Evolutionary conservation across 306 rosid species (phyloP), one percentile per base, ranked within the genome.

Genomic region (Spatholobus suberectus): DNA sequence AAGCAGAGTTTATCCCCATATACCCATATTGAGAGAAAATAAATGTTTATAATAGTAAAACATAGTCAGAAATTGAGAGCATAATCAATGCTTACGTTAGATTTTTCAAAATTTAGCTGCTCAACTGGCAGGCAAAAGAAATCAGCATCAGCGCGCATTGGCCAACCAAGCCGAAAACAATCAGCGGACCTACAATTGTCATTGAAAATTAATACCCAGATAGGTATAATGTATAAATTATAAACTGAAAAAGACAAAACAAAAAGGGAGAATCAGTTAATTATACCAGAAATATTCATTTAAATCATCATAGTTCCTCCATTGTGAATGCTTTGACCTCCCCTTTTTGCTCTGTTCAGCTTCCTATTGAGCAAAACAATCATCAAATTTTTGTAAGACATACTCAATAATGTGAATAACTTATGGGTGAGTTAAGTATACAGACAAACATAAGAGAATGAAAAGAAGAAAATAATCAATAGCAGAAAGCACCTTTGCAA

Each of bases 151-250:
- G 96, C 97, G 70, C 97, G 98, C 99, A 96, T 96, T 6, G 99
- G 99, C 99, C 99, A 96, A 68, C 99, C 98, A 82, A 93, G 86
- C 75, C 96, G 96, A 82, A 93, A 96, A 82, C 99, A 96, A 90
- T 93, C 94, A 82, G 81, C 97, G 8, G 99, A 96, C 99, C 99
- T 96, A 47, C 71, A 89, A 51, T 87, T 76, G 70, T 17, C 57
- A 82, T 72, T 80, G 23, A 66, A 70, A 79, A 47, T 77, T 38
- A 81, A 77, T 74, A 74, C 46, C 40, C 26, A 71, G 20, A 78
- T 76, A 47, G n/a, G 46, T 54, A 77, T n/a, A n/a, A n/a, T n/a
- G n/a, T n/a, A n/a, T 23, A 20, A 38, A 49, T 34, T 52, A 74
- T 73, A 55, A 78, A 72, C 34, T 34, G 18, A 2, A 63, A 70